Conservation (phyloP, 73 alveolate species). For the Paramecium sonneborni region DNA sequence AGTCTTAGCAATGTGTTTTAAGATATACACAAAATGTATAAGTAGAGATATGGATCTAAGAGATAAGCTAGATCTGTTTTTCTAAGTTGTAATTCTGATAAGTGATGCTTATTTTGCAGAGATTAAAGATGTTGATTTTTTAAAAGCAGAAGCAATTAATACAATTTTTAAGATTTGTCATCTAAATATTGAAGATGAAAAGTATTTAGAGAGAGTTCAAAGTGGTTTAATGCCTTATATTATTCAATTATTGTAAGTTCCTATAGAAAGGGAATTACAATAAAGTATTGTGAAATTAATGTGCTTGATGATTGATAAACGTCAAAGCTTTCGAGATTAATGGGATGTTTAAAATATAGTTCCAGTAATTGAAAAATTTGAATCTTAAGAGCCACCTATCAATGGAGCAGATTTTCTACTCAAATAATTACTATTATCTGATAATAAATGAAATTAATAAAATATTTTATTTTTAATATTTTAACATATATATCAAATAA, state of each 20-base stretch:
- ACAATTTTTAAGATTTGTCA: conserved; percentile 24
- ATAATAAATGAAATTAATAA: neutral
- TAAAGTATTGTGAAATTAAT: neutral
- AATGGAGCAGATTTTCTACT: neutral
- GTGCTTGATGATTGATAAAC: conserved; percentile 3
- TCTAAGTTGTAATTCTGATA: neutral
- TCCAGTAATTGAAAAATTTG: neutral
- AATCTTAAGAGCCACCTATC: neutral
- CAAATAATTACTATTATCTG: neutral
- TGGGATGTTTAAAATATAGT: neutral
- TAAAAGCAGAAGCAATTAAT: conserved; percentile 50
- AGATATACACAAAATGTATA: conserved; percentile 2
- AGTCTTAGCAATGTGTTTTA: neutral
- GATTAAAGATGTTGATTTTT: neutral
- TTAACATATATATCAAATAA: neutral
- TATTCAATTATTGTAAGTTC: neutral
- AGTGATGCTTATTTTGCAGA: neutral
- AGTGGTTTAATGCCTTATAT: neutral
- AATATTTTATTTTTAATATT: too few relatives aligned
- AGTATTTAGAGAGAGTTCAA: neutral
- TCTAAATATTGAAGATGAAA: neutral
- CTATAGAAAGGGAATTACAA: neutral
- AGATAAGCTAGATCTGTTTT: neutral
- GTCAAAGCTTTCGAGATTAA: neutral
- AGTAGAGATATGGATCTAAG: neutral